Base-by-base conservation (phyloP, 345 rosid species). In the Eucalyptus grandis region DNA sequence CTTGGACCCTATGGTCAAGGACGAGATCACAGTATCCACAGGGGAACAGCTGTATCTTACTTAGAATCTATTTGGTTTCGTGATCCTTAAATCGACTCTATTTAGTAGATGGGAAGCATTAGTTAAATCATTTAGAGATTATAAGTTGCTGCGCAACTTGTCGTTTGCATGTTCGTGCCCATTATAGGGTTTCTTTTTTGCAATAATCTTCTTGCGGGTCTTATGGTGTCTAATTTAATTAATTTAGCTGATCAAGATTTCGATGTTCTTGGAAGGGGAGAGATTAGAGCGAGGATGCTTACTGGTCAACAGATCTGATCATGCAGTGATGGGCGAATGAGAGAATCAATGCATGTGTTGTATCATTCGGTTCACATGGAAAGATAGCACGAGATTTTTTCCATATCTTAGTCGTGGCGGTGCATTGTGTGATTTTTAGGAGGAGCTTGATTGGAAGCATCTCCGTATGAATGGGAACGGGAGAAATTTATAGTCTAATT, bases 271-370 rank as follows among this genome's bases (percentile, higher is more conserved):
- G 83, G 83, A 77, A 77, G 8, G 27, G 83, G 43, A 77, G 46
- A 77, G 62, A 56, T 24, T 37, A 37, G 47, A 77, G 83, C 83
- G 83, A 37, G 47, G 83, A 37, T 19, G 37, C 83, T 19, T 37
- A 46, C 87, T 88, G 90, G 89, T 89, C 90, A 86, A 89, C 54
- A 26, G 50, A 77, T 87, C 67, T 86, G 6, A 10, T 34, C 21
- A 34, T 24, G 56, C 54, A 47, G 62, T 51, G 86, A 69, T 26
- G 37, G 46, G 87, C 31, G 54, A 46, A 49, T 14, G 27, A 49
- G 37, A 87, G 93, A 93, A 93, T 92, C 91, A 87, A 93, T 65
- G 88, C 95, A 92, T 91, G 96, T 93, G 95, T 88, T n/a, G 86
- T 60, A 92, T 72, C 85, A 90, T 87, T 85, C 72, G 69, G 88